phyloP scores from a whole-genome alignment of 2,329 filamentous ascomycete genomes.

The Drechslera avenae region DNA sequence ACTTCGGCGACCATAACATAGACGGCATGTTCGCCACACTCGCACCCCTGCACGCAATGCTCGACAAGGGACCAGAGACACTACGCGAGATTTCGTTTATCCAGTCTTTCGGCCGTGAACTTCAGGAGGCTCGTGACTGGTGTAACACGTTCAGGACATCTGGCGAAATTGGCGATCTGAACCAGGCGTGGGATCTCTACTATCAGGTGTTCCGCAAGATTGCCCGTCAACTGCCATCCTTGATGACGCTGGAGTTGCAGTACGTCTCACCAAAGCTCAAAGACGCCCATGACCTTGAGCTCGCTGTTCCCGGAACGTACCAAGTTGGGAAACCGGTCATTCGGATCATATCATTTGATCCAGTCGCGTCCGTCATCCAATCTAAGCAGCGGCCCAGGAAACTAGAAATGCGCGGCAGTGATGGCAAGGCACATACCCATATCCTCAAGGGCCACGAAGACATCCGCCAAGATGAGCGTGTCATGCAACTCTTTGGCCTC shows the following conservation, averaged over 20 bases:
- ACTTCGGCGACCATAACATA: conserved; percentile 97
- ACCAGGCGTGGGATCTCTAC: conserved; percentile 98
- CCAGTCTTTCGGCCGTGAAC: conserved; percentile 93
- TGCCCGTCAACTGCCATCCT: conserved; percentile 86
- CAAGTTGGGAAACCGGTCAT: conserved; percentile 79
- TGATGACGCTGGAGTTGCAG: conserved; percentile 89
- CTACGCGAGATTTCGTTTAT: conserved; percentile 95
- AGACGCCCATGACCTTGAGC: conserved; percentile 79
- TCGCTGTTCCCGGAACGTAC: conserved; percentile 96
- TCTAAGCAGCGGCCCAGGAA: conserved; percentile 96
- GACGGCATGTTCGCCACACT: conserved; percentile 95
- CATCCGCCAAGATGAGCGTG: conserved; percentile 96
- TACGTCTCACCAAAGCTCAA: conserved; percentile 97
- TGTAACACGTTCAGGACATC: conserved; percentile 89
- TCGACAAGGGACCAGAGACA: conserved; percentile 90
- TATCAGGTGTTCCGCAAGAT: conserved; percentile 98
- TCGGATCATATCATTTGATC: conserved; percentile 86
- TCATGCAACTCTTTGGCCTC: conserved; percentile 98
- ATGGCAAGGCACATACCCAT: conserved; percentile 86
- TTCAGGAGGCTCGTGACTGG: conserved; percentile 94
- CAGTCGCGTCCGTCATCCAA: conserved; percentile 87
- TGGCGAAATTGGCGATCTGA: conserved; percentile 90
- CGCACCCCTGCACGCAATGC: conserved; percentile 85
- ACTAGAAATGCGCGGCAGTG: conserved; percentile 84
- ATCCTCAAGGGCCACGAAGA: conserved; percentile 98